phyloP scores from a whole-genome alignment of 2,329 filamentous ascomycete genomes.

The Clonostachys chloroleuca region DNA sequence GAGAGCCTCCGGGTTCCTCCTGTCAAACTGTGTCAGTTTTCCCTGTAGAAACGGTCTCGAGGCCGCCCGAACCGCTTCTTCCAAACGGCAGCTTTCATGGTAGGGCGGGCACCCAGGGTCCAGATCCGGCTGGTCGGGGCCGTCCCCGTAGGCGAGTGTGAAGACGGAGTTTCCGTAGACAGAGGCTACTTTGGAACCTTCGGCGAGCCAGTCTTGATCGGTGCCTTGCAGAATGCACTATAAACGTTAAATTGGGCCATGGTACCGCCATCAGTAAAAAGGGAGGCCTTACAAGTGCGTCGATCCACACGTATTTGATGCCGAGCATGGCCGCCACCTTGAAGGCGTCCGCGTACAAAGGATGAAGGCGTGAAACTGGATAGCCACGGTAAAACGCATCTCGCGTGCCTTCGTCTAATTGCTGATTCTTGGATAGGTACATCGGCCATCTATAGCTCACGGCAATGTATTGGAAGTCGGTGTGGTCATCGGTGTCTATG shows the following conservation, averaged over 20 bases:
- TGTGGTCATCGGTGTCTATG: no score
- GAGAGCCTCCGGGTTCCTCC: background rate
- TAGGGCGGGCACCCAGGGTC: background rate
- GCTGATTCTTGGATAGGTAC: background rate
- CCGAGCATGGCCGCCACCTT: background rate
- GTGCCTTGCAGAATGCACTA: background rate
- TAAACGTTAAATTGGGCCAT: background rate
- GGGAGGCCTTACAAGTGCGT: background rate
- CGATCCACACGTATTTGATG: background rate
- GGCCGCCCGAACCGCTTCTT: background rate
- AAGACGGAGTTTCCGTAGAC: background rate
- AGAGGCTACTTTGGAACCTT: background rate
- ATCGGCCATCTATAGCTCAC: background rate
- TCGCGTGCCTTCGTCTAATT: background rate
- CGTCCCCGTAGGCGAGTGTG: background rate
- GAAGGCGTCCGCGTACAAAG: background rate
- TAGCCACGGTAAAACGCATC: background rate
- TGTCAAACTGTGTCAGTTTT: background rate
- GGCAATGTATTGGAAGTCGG: background rate
- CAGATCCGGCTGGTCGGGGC: background rate
- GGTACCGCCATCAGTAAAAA: background rate
- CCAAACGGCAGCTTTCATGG: background rate
- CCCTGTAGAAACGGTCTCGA: background rate
- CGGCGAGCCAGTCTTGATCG: background rate
- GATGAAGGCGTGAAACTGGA: background rate